These are phyloP conservation scores for Fusarium praegraminearum DNA, from an alignment of 2,329 filamentous ascomycete species.

Conservation along the genomic window DNA sequence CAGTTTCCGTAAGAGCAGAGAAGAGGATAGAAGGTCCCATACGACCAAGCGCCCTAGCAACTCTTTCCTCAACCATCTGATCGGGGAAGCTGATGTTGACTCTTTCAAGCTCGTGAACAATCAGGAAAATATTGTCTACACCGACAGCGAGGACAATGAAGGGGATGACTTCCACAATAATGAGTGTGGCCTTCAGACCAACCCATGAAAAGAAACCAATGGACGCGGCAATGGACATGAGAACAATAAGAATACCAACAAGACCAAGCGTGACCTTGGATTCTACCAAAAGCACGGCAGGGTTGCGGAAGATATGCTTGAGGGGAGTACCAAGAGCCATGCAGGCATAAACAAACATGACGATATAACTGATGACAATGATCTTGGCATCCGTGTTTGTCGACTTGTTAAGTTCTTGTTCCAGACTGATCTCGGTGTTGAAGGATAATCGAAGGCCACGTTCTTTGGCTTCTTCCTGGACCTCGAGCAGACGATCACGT, in stretches of 20 bases:
- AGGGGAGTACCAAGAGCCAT: conserved; percentile 89
- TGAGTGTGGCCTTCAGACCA: conserved; percentile 93
- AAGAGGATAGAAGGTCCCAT: conserved; percentile 98
- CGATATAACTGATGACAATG: conserved; percentile 93
- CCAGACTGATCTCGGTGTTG: conserved; percentile 93
- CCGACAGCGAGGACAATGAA: conserved; percentile 97
- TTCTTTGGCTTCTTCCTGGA: conserved; percentile 81
- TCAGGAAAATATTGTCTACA: conserved; percentile 98
- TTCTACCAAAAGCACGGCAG: conserved; percentile 86
- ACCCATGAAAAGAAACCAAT: conserved; percentile 94
- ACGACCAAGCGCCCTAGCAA: conserved; percentile 88
- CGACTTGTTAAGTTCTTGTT: conserved; percentile 96
- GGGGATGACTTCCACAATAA: conserved; percentile 98
- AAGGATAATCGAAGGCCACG: conserved; percentile 91
- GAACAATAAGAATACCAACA: conserved; percentile 91
- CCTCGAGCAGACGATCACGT: conserved; percentile 77
- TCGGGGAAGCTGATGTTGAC: conserved; percentile 94
- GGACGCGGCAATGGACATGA: conserved; percentile 97
- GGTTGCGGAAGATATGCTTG: conserved; percentile 82
- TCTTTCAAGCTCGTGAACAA: conserved; percentile 97
- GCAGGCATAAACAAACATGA: conserved; percentile 99
- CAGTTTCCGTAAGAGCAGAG: conserved; percentile 93
- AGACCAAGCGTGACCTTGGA: conserved; percentile 98
- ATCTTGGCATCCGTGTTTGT: conserved; percentile 99
- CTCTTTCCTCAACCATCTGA: conserved; percentile 84